These are phyloP conservation scores for Nakazawaea peltata DNA, from an alignment of 805 yeast genomes.

Conservation along the genomic window DNA sequence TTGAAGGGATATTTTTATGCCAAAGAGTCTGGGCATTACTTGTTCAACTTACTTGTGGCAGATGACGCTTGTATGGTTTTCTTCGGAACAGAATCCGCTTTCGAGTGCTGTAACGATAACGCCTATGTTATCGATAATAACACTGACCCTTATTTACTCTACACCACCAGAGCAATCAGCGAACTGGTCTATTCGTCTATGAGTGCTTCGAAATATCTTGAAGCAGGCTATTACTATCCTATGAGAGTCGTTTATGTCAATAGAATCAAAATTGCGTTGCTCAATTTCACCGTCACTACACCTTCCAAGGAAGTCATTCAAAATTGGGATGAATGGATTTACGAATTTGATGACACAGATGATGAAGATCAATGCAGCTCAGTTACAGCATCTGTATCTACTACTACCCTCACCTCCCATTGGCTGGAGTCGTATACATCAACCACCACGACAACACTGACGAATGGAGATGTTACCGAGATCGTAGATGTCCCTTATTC, in stretches of 20 bases:
- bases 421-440: no score
- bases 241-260: conserved; percentile 19
- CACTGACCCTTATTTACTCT: background rate
- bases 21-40: conserved; percentile 20
- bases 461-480: no score
- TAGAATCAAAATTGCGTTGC: conserved; percentile 12
- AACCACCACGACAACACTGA: no score
- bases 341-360: no score
- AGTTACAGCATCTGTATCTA: no score
- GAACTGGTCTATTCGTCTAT: background rate
- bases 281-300: conserved; percentile 13
- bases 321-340: no score
- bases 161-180: background rate
- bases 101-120: conserved; percentile 24
- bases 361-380: no score
- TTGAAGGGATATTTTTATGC: conserved; percentile 19
- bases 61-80: conserved; percentile 26
- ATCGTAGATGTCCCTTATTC: no score
- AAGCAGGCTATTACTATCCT: conserved; percentile 20
- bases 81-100: conserved; percentile 21
- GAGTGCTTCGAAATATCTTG: background rate
- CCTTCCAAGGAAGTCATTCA: conserved; percentile 18
- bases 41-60: conserved; percentile 14
- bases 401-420: no score
- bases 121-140: background rate